These are phyloP conservation scores for Solanum megistacrolobum DNA, from an alignment of 257 asterid species.

Conservation along the genomic window DNA sequence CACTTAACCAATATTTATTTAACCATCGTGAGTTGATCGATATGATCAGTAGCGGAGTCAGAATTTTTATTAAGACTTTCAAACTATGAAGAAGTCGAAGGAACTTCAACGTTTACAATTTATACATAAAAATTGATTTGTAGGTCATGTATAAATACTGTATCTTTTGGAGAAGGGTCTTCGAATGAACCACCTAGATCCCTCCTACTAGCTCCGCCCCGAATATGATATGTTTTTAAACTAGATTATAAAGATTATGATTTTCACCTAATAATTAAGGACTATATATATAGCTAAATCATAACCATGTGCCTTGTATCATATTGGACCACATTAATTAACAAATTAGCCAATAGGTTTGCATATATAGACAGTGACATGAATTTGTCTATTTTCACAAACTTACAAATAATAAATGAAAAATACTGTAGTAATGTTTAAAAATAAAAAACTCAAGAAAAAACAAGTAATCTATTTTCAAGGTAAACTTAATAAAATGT, in stretches of 20 bases:
- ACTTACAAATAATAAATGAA: background rate
- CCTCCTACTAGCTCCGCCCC: background rate
- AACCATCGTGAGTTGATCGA: background rate
- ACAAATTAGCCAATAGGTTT: background rate
- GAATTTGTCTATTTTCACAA: background rate
- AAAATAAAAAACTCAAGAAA: too few relatives aligned
- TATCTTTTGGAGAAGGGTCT: background rate
- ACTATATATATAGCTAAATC: background rate
- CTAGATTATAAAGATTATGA: background rate
- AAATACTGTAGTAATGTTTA: background rate
- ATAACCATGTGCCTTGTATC: background rate
- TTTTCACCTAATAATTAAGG: background rate
- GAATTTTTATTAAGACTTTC: too few relatives aligned
- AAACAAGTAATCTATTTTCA: too few relatives aligned
- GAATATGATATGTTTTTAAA: background rate
- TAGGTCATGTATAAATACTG: background rate
- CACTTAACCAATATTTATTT: background rate
- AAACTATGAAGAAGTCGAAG: background rate
- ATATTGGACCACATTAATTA: background rate
- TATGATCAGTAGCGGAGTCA: background rate
- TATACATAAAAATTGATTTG: too few relatives aligned
- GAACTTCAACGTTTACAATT: background rate
- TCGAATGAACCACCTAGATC: background rate
- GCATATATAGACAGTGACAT: background rate
- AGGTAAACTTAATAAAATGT: too few relatives aligned